Evolutionary conservation across 2,329 filamentous ascomycete genomes (phyloP).

Genomic region (Curvularia eragrostidis): DNA sequence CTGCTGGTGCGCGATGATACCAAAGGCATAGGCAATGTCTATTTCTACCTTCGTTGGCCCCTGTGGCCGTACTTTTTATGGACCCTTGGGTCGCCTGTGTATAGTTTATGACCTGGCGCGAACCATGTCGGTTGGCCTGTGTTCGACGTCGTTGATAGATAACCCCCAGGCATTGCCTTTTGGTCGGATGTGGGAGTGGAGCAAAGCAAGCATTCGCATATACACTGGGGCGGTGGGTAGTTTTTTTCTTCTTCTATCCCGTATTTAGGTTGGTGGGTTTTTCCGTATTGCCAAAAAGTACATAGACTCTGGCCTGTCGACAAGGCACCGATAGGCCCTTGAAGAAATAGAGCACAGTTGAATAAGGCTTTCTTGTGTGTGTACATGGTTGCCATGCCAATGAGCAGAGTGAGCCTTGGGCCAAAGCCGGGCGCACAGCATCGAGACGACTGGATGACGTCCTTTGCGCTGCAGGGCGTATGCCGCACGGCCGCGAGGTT

Average conservation of each 20-base stretch:
- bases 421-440: not conserved
- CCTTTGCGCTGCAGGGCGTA: slow-evolving; percentile 23
- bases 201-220: slow-evolving; percentile 29
- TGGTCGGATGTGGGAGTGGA: slow-evolving; percentile 16
- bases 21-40: slow-evolving; percentile 30
- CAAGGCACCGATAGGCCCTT: slow-evolving; percentile 24
- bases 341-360: slow-evolving; percentile 21
- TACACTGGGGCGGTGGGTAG: slow-evolving; percentile 26
- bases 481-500: slow-evolving; percentile 22
- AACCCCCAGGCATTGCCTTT: slow-evolving; percentile 18
- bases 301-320: slow-evolving; percentile 35
- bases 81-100: slow-evolving; percentile 45
- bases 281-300: slow-evolving; percentile 27
- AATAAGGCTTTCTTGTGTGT: not conserved
- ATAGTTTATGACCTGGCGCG: slow-evolving; percentile 43
- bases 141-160: slow-evolving; percentile 35
- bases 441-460: slow-evolving; percentile 20
- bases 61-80: slow-evolving; percentile 30
- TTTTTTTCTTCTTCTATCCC: not conserved
- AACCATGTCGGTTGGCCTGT: slow-evolving; percentile 21
- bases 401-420: not conserved
- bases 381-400: not conserved
- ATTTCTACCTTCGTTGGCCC: slow-evolving; percentile 29
- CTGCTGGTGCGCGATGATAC: slow-evolving; percentile 40
- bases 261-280: slow-evolving; percentile 20